phyloP scores from a whole-genome alignment of 2,329 filamentous ascomycete species.

The Apiospora rasikravindrae region DNA sequence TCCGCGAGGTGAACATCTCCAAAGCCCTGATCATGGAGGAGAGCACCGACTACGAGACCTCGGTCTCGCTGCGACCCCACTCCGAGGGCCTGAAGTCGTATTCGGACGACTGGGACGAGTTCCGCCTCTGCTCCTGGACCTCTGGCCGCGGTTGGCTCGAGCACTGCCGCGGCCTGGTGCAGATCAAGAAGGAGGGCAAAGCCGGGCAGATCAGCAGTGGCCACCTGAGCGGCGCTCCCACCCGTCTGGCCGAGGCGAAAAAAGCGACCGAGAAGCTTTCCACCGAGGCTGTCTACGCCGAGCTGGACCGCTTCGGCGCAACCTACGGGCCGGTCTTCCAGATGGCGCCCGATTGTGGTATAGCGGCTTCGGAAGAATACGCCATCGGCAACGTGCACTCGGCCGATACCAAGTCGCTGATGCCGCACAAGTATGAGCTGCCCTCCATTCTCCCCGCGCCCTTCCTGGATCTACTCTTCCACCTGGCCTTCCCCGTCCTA shows the following conservation, averaged over 20 bases:
- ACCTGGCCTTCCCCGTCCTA: neutral
- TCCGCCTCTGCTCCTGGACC: slow-evolving; percentile 43
- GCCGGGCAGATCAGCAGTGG: slow-evolving; percentile 21
- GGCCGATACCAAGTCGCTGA: neutral
- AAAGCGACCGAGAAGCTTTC: slow-evolving; percentile 33
- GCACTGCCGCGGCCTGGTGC: slow-evolving; percentile 38
- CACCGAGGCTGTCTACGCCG: slow-evolving; percentile 29
- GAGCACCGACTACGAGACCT: slow-evolving; percentile 42
- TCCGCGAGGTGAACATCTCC: slow-evolving; percentile 43
- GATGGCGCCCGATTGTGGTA: neutral
- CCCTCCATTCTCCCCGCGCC: slow-evolving; percentile 5
- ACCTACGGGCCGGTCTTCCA: slow-evolving; percentile 4
- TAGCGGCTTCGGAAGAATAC: neutral
- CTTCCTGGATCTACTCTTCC: slow-evolving; percentile 11
- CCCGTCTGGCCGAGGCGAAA: neutral
- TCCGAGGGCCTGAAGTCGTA: slow-evolving; percentile 25
- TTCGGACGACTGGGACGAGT: slow-evolving; percentile 36
- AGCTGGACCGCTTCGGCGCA: slow-evolving; percentile 25
- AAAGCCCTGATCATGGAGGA: slow-evolving; percentile 42
- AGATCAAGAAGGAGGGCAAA: slow-evolving; percentile 31
- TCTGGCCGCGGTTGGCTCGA: slow-evolving; percentile 45
- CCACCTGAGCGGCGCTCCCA: neutral
- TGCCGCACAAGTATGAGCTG: slow-evolving; percentile 16
- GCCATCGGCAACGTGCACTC: slow-evolving; percentile 8
- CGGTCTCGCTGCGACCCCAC: slow-evolving; percentile 38